These are phyloP conservation scores for Globisporangium parvum DNA, from an alignment of 352 stramenopile genomes.

Conservation along the genomic window DNA sequence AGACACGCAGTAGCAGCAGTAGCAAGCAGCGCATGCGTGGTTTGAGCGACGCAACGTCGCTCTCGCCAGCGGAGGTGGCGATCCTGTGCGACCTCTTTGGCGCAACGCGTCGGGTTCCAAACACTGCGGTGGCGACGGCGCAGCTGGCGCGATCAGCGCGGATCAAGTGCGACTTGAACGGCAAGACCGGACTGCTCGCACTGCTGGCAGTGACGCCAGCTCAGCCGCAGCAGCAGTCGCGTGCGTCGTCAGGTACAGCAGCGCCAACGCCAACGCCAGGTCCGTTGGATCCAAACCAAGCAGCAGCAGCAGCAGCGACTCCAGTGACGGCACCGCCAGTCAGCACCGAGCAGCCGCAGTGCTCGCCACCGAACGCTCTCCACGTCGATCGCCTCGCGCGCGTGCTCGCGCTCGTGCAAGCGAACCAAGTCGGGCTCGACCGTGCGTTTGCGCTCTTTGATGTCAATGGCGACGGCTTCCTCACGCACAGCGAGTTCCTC, in stretches of 20 bases:
- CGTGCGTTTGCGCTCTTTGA: constrained; percentile 46
- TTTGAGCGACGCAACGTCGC: constrained; percentile 33
- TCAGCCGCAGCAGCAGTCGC: constrained; percentile 5
- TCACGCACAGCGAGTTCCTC: constrained; percentile 44
- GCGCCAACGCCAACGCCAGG: neutral
- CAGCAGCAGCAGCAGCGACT: neutral
- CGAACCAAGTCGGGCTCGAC: constrained; percentile 23
- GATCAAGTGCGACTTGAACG: constrained; percentile 51
- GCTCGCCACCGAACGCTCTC: constrained; percentile 2
- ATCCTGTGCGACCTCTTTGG: constrained; percentile 63
- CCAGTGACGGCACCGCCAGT: neutral
- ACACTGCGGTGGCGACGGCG: constrained; percentile 2
- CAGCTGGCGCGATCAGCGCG: constrained; percentile 15
- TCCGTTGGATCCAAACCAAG: neutral
- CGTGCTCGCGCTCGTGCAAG: constrained; percentile 24
- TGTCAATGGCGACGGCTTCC: constrained; percentile 27
- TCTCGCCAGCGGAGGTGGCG: constrained; percentile 49
- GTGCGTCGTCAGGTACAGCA: neutral
- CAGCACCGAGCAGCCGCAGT: neutral
- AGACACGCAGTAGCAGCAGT: neutral
- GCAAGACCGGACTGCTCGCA: constrained; percentile 37
- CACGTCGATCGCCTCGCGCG: constrained; percentile 31
- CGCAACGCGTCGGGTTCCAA: constrained; percentile 14
- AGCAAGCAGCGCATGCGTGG: constrained; percentile 16
- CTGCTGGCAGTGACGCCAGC: constrained; percentile 57